phyloP scores from a whole-genome alignment of 257 asterid species.

The Phtheirospermum japonicum region DNA sequence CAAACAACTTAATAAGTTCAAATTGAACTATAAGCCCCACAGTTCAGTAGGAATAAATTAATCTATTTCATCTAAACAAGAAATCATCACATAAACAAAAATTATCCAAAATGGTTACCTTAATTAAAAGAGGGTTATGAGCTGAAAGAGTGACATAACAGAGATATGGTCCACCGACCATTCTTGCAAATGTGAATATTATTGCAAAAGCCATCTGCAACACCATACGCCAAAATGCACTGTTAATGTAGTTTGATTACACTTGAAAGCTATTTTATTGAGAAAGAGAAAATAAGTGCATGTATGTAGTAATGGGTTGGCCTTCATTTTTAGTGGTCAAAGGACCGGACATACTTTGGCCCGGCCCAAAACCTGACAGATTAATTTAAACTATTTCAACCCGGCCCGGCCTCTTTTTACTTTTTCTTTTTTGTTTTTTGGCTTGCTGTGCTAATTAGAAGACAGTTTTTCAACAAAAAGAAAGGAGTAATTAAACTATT shows the following conservation, averaged over 20 bases:
- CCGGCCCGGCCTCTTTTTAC: not conserved
- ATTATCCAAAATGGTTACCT: conserved; percentile 38
- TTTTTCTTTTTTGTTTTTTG: too few relatives aligned
- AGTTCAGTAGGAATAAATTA: too few relatives aligned
- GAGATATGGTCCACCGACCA: conserved; percentile 82
- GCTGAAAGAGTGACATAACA: conserved; percentile 64
- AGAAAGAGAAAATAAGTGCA: not conserved
- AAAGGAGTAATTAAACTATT: too few relatives aligned
- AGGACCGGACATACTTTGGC: too few relatives aligned
- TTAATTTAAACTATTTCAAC: not conserved
- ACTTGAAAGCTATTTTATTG: not conserved
- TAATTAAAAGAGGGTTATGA: conserved; percentile 64
- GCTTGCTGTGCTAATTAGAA: not conserved
- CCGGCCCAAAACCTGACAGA: too few relatives aligned
- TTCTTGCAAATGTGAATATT: conserved; percentile 74
- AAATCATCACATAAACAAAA: not conserved
- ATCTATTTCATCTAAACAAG: too few relatives aligned
- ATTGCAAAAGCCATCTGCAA: conserved; percentile 59
- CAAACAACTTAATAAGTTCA: too few relatives aligned
- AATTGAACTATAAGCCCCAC: too few relatives aligned
- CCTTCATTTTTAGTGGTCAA: too few relatives aligned
- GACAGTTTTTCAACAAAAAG: too few relatives aligned
- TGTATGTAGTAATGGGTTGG: too few relatives aligned
- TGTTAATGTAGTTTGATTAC: not conserved
- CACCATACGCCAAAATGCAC: conserved; percentile 3